Evolutionary conservation across 192 early-diverging fungal genomes (phyloP).

Genomic region (Endogone sp.): DNA sequence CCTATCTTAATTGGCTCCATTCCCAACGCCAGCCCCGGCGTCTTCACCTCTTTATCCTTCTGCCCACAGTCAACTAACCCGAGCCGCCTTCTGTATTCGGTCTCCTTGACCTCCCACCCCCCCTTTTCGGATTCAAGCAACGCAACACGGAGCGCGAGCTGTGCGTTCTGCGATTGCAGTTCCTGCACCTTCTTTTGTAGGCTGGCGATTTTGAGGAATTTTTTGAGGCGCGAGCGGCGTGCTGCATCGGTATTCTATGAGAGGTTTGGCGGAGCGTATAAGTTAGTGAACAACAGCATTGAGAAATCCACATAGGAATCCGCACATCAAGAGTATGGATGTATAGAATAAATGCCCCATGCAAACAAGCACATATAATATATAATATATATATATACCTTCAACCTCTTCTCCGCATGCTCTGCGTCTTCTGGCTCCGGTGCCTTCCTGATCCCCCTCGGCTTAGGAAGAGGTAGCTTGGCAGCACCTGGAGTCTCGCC

Average conservation of each 20-base stretch:
- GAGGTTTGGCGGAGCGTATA: neutral
- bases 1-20: neutral
- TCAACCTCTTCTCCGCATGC: neutral
- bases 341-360: too few relatives aligned
- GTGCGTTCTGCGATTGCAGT: conserved; percentile 70
- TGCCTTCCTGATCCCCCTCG: neutral
- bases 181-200: conserved; percentile 71
- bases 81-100: neutral
- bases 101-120: conserved; percentile 28
- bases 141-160: conserved; percentile 51
- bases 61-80: neutral
- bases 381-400: too few relatives aligned
- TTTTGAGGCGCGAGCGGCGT: conserved; percentile 81
- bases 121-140: conserved; percentile 46
- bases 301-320: too few relatives aligned
- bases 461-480: neutral
- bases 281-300: too few relatives aligned
- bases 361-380: too few relatives aligned
- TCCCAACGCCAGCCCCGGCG: too few relatives aligned
- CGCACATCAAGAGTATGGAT: too few relatives aligned
- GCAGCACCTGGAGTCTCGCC: neutral
- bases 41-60: too few relatives aligned
- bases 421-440: neutral
- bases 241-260: conserved; percentile 92
- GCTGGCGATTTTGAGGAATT: conserved; percentile 67